Base-by-base conservation (phyloP, 768 basidiomycete genomes). In the Royoungia palumana region DNA sequence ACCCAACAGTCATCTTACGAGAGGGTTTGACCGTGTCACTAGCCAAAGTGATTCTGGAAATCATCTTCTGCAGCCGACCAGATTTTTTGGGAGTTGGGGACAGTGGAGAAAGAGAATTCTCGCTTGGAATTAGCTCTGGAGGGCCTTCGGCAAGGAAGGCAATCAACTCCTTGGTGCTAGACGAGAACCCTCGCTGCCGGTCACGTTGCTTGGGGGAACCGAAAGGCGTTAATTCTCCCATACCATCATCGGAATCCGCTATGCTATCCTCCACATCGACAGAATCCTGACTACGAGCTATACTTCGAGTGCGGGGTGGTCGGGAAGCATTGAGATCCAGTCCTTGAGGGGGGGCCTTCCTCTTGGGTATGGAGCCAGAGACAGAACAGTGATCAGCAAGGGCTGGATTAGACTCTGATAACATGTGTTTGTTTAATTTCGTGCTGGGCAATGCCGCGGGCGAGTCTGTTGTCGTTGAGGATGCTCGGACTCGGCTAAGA, bases 11-110 rank as follows among this genome's bases (percentile, higher is more conserved):
- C 57, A 64, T 62, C 53, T 64, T 70, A 40, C 68, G 75, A 52
- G 65, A 66, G 28, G 57, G 50, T 37, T 57, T 65, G 16, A 50
- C 51, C 39, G 57, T 61, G 38, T 66, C 70, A 43, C 63, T 48
- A 17, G 77, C 75, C 53, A 80, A 70, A 32, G 80, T 83, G 22
- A 92, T 72, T 57, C 82, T 85, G 17, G 89, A 90, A 58, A 94
- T 87, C 83, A 94, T 90, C 54, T 83, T 79, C 66, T 86, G 85
- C 51, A 93, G 70, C 21, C 88, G 77, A 41, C 81, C 81, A 46
- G 75, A 75, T 66, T 82, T 82, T 58, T 66, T 70, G 49, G 53
- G 61, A 51, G 61, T 54, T 9, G 42, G 4, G 13, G 57, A 51
- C 12, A 60, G 72, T 24, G 71, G 56, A 21, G 75, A 72, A 49